A percentile compares a stretch with the other conserved stretches of the same genome.
Evolutionary conservation across 352 stramenopile genomes (phyloP).

Genomic region (Blastocystis sp.): DNA sequence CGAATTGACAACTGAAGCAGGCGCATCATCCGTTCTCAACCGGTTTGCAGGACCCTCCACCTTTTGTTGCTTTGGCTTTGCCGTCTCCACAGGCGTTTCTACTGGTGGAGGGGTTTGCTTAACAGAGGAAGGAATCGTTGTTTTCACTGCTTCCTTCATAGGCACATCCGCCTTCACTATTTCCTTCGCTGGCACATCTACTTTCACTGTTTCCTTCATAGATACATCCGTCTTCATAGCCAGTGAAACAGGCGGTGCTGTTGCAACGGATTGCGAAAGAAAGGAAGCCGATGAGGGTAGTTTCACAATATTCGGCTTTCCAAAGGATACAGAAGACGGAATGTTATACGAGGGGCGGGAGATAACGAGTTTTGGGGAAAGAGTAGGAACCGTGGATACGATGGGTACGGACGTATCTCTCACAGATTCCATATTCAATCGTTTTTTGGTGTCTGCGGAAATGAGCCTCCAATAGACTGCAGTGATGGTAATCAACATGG

Average conservation of each 20-base stretch:
- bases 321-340: neutral
- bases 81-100: neutral
- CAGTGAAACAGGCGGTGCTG: no score
- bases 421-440: neutral
- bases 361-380: neutral
- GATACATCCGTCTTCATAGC: no score
- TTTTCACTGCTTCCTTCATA: no score
- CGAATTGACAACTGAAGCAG: neutral
- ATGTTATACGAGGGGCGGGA: neutral
- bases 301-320: neutral
- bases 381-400: neutral
- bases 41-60: neutral
- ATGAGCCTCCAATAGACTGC: constrained; percentile 38
- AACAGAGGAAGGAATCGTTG: no score
- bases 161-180: no score
- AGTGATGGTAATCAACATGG: constrained; percentile 1
- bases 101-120: neutral
- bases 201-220: no score
- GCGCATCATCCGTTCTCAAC: neutral
- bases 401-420: neutral
- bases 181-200: no score
- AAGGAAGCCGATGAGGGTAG: neutral
- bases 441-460: neutral
- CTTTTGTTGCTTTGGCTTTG: neutral
- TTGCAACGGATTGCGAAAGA: no score